phyloP scores from a whole-genome alignment of 2,329 filamentous ascomycete species.

The Aspergillus unguis region DNA sequence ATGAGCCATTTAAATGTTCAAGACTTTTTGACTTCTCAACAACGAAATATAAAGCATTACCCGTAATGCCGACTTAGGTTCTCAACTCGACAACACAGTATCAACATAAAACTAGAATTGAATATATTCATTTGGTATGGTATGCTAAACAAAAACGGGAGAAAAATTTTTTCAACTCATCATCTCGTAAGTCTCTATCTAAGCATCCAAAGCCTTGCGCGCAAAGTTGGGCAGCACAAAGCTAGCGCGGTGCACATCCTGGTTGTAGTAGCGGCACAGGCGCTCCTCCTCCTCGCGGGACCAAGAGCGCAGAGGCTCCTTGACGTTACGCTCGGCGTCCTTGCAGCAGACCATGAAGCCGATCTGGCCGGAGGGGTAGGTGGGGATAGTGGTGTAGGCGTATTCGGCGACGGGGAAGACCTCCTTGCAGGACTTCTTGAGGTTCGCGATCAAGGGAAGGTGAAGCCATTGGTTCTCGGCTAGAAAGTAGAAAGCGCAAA shows the following conservation, averaged over 20 bases:
- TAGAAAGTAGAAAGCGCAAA: conserved; percentile 42
- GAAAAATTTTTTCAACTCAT: background rate
- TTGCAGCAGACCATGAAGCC: conserved; percentile 99
- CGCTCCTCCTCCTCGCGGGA: conserved; percentile 83
- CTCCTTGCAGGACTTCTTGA: conserved; percentile 95
- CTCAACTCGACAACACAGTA: background rate
- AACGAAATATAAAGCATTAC: too few relatives aligned
- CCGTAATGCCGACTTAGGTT: too few relatives aligned
- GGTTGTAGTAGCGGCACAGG: conserved; percentile 95
- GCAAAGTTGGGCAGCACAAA: conserved; percentile 95
- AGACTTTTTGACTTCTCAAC: background rate
- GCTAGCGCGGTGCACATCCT: conserved; percentile 90
- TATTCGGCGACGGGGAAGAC: conserved; percentile 98
- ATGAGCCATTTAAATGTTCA: conserved; percentile 13
- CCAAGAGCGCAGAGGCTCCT: conserved; percentile 79
- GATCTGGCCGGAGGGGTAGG: conserved; percentile 98
- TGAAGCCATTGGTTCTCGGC: conserved; percentile 99
- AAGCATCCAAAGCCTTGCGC: conserved; percentile 60
- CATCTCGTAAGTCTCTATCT: conserved; percentile 13
- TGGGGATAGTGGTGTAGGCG: conserved; percentile 96
- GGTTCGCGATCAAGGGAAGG: conserved; percentile 84
- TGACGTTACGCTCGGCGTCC: conserved; percentile 79
- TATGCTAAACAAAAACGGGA: conserved; percentile 19
- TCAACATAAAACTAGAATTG: conserved; percentile 1
- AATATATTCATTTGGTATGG: conserved; percentile 14